These are phyloP conservation scores for Mangifera indica DNA, from an alignment of 345 rosid species.

Conservation along the genomic window DNA sequence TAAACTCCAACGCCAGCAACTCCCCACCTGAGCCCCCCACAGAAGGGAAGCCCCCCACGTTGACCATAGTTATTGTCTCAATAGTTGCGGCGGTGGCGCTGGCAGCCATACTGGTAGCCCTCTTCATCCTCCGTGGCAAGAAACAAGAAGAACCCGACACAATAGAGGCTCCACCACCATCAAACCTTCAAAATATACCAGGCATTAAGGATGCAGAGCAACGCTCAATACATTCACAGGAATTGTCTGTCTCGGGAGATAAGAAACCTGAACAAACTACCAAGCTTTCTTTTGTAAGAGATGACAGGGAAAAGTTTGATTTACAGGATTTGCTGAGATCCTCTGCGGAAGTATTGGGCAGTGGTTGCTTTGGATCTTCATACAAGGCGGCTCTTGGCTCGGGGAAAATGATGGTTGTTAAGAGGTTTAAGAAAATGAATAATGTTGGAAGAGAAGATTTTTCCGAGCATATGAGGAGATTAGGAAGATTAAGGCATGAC, in stretches of 20 bases:
- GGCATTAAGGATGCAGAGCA: conserved; percentile 35
- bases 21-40: background rate
- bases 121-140: conserved; percentile 21
- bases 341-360: conserved; percentile 86
- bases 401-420: conserved; percentile 73
- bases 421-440: conserved; percentile 85
- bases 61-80: conserved; percentile 25
- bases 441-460: conserved; percentile 76
- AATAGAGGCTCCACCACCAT: conserved; percentile 41
- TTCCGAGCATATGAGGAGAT: conserved; percentile 75
- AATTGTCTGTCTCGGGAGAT: conserved; percentile 5
- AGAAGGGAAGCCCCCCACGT: conserved; percentile 11
- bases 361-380: conserved; percentile 81
- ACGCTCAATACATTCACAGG: conserved; percentile 23
- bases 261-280: conserved; percentile 32
- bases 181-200: conserved; percentile 44
- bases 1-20: background rate
- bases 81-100: conserved; percentile 28
- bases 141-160: conserved; percentile 22
- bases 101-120: conserved; percentile 14
- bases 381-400: conserved; percentile 57
- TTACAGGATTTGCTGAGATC: conserved; percentile 74
- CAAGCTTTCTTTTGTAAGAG: conserved; percentile 62
- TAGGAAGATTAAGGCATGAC: conserved; percentile 67
- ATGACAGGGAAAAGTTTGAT: conserved; percentile 69